phyloP scores from a whole-genome alignment of 208 protist species.

The Wallacemonas sp. region DNA sequence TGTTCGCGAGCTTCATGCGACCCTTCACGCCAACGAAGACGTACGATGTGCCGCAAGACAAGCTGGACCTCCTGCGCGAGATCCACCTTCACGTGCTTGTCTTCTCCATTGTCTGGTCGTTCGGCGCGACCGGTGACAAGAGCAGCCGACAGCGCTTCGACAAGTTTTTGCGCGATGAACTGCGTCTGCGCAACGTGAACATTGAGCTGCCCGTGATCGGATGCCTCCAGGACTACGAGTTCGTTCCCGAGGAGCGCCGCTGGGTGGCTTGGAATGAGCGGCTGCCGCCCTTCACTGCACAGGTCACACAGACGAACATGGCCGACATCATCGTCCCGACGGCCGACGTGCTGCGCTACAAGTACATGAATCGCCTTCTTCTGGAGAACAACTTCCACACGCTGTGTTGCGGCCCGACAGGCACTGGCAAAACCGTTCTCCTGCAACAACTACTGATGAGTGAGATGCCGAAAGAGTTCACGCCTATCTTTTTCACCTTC shows the following conservation, averaged over 20 bases:
- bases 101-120: constrained; percentile 97
- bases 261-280: constrained; percentile 95
- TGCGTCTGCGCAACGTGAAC: constrained; percentile 59
- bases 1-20: constrained; percentile 90
- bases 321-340: constrained; percentile 98
- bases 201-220: constrained; percentile 90
- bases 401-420: constrained; percentile 96
- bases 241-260: constrained; percentile 77
- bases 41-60: constrained; percentile 80
- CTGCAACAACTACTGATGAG: constrained; percentile 94
- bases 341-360: constrained; percentile 96
- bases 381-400: constrained; percentile 90
- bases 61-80: constrained; percentile 73
- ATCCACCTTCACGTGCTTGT: constrained; percentile 92
- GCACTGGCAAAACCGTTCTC: constrained; percentile 97
- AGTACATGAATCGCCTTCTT: constrained; percentile 93
- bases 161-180: constrained; percentile 86
- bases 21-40: constrained; percentile 83
- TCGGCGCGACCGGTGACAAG: constrained; percentile 95
- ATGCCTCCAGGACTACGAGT: constrained; percentile 95
- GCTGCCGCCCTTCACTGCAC: constrained; percentile 75
- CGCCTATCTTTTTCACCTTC: constrained; percentile 96
- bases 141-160: constrained; percentile 93
- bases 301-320: constrained; percentile 89
- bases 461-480: constrained; percentile 94